A percentile compares a stretch with the other conserved stretches of the same genome.
Evolutionary conservation across 2,329 filamentous ascomycete species (phyloP).

Genomic region (Penicillium brasilianum): DNA sequence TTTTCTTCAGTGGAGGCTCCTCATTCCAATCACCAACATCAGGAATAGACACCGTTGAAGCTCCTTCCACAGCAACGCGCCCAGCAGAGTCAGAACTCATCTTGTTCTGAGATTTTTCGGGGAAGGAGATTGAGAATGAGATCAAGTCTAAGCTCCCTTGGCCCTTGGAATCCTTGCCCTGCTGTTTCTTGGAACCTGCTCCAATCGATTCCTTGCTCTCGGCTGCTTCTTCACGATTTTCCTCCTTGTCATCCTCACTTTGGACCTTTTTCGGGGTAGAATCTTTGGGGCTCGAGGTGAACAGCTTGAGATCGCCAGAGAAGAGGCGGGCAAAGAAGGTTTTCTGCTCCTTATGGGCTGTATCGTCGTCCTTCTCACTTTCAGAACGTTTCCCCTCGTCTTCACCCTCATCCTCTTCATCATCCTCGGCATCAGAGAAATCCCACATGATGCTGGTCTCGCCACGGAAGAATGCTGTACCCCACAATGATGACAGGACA

Average conservation of each 20-base stretch:
- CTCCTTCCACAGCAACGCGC: background rate
- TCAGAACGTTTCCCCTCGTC: slow-evolving; percentile 48
- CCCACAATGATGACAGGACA: slow-evolving; percentile 75
- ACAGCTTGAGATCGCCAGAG: slow-evolving; percentile 30
- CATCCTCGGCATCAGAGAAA: slow-evolving; percentile 71
- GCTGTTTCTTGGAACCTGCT: slow-evolving; percentile 12
- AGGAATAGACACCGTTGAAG: slow-evolving; percentile 30
- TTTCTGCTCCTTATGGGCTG: slow-evolving; percentile 10
- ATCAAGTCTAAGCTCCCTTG: slow-evolving; percentile 34
- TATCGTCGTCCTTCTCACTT: slow-evolving; percentile 38
- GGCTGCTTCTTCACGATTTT: slow-evolving; percentile 5
- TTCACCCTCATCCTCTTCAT: slow-evolving; percentile 30
- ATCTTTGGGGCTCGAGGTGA: slow-evolving; percentile 5
- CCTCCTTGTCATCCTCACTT: slow-evolving; percentile 7
- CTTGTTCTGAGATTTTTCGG: slow-evolving; percentile 22
- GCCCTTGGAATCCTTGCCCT: slow-evolving; percentile 18
- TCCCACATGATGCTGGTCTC: slow-evolving; percentile 78
- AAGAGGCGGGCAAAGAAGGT: slow-evolving; percentile 37
- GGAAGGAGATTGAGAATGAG: slow-evolving; percentile 41
- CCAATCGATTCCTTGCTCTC: background rate
- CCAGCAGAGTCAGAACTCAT: background rate
- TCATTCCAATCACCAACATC: slow-evolving; percentile 28
- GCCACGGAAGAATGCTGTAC: slow-evolving; percentile 71
- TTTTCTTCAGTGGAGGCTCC: slow-evolving; percentile 44
- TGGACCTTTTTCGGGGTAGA: slow-evolving; percentile 4